Percentiles rank a stretch among this genome's conserved stretches.
These are phyloP conservation scores for Candida berthetii DNA, from an alignment of 805 yeast species.

Conservation along the genomic window DNA sequence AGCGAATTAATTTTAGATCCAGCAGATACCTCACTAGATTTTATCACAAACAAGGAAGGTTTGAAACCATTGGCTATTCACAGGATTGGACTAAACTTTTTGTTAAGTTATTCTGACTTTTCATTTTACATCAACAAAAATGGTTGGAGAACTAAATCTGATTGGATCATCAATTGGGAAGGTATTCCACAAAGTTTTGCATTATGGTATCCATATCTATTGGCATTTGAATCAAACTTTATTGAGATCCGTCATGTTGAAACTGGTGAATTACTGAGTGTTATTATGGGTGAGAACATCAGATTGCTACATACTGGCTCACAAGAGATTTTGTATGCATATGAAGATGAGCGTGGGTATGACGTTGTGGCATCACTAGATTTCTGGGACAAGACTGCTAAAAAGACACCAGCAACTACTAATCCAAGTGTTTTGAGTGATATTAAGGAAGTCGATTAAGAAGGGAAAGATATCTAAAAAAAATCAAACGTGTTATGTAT, in stretches of 20 bases:
- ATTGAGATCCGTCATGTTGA: conserved; percentile 92
- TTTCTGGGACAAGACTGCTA: conserved; percentile 58
- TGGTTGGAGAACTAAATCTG: conserved; percentile 94
- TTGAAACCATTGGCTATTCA: conserved; percentile 90
- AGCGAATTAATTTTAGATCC: conserved; percentile 91
- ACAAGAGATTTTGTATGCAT: conserved; percentile 89
- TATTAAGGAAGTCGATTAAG: neutral
- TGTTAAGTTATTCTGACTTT: conserved; percentile 86
- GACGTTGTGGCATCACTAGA: conserved; percentile 91
- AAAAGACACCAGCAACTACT: conserved; percentile 3
- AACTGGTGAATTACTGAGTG: conserved; percentile 76
- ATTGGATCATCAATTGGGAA: conserved; percentile 96
- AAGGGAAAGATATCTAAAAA: no score
- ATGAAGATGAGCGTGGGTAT: conserved; percentile 83
- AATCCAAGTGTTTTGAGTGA: neutral
- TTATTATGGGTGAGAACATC: conserved; percentile 90
- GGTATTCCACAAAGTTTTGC: conserved; percentile 92
- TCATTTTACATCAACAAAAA: conserved; percentile 91
- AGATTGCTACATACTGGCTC: conserved; percentile 84
- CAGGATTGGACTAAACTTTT: conserved; percentile 81
- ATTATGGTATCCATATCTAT: conserved; percentile 85
- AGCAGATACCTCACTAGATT: conserved; percentile 96
- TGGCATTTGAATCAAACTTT: conserved; percentile 86
- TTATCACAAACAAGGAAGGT: conserved; percentile 77
- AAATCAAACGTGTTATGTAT: no score